Evolutionary conservation across 225 moss, liverwort and hornwort genomes (phyloP).

Genomic region (Physcomitrium patens): DNA sequence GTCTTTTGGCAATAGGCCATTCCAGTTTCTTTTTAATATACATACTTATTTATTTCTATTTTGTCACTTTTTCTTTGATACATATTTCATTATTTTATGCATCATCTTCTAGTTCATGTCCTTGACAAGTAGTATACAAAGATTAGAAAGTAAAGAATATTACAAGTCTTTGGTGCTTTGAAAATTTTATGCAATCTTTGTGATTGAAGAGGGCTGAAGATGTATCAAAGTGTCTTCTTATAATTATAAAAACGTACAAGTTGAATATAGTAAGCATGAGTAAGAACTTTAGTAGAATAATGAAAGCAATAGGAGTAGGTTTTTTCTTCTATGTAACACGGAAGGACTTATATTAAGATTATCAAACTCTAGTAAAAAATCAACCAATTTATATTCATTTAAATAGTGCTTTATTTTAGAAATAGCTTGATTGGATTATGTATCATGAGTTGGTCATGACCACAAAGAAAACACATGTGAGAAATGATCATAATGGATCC

Average conservation of each 20-base stretch:
- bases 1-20: no score
- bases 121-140: constrained; percentile 65
- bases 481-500: constrained; percentile 97
- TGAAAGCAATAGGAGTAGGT: constrained; percentile 95
- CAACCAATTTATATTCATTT: constrained; percentile 98
- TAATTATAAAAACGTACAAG: constrained; percentile 61
- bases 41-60: no score
- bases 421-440: constrained; percentile 99
- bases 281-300: constrained; percentile 89
- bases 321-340: constrained; percentile 97
- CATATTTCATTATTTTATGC: no score
- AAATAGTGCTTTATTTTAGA: constrained; percentile 90
- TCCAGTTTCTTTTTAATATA: no score
- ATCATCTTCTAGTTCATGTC: no score
- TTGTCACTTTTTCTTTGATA: no score
- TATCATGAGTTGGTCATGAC: constrained; percentile 99
- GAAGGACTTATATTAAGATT: constrained; percentile 98
- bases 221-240: constrained; percentile 49
- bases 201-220: constrained; percentile 55
- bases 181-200: constrained; percentile 57
- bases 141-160: constrained; percentile 62
- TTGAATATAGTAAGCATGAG: constrained; percentile 89
- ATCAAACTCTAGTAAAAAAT: constrained; percentile 91
- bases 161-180: constrained; percentile 58
- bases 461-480: constrained; percentile 96